Evolutionary conservation across 2,329 filamentous ascomycete genomes (phyloP).

Genomic region (Atkinsonella hypoxylon): DNA sequence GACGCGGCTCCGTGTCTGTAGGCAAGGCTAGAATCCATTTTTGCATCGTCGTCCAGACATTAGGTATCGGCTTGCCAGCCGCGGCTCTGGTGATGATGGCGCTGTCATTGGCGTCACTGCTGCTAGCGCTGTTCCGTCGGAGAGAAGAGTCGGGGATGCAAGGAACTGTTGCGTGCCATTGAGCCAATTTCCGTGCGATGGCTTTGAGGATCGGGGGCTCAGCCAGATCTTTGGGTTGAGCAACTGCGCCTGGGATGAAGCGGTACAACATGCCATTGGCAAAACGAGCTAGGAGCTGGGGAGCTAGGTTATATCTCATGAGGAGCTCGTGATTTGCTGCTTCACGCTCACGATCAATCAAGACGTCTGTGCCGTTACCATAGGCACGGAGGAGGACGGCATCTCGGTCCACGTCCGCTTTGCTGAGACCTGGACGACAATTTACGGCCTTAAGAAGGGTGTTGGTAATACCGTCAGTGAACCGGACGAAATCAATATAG

Average conservation of each 20-base stretch:
- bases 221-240: slow-evolving; percentile 68
- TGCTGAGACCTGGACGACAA: slow-evolving; percentile 51
- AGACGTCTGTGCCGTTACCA: slow-evolving; percentile 82
- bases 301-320: slow-evolving; percentile 71
- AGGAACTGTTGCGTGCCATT: slow-evolving; percentile 78
- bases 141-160: slow-evolving; percentile 32
- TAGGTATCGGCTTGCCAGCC: slow-evolving; percentile 63
- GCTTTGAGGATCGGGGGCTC: slow-evolving; percentile 66
- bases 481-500: slow-evolving; percentile 73
- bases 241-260: slow-evolving; percentile 72
- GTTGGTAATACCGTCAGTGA: slow-evolving; percentile 98
- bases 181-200: slow-evolving; percentile 70
- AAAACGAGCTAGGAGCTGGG: slow-evolving; percentile 80
- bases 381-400: slow-evolving; percentile 87
- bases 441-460: slow-evolving; percentile 74
- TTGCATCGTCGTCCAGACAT: slow-evolving; percentile 90
- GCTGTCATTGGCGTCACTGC: slow-evolving; percentile 22
- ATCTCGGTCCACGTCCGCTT: slow-evolving; percentile 65
- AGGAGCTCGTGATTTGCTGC: slow-evolving; percentile 73
- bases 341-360: slow-evolving; percentile 90
- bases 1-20: slow-evolving; percentile 55
- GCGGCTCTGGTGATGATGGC: slow-evolving; percentile 38
- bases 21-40: slow-evolving; percentile 90
- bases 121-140: slow-evolving; percentile 24
- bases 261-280: slow-evolving; percentile 92